These are phyloP conservation scores for Phytophthora brassicae DNA, from an alignment of 352 stramenopile genomes.

Conservation along the genomic window DNA sequence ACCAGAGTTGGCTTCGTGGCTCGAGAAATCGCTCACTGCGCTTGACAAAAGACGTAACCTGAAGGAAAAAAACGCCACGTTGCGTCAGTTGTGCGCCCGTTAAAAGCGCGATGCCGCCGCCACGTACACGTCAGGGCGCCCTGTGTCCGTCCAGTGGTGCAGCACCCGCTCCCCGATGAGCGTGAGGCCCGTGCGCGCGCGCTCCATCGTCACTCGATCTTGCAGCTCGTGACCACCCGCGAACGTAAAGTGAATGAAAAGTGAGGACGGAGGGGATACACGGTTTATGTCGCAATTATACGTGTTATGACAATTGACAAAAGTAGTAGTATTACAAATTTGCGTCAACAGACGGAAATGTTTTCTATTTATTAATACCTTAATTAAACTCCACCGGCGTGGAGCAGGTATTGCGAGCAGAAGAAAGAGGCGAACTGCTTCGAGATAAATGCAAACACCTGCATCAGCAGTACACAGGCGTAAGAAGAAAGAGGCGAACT, in stretches of 20 bases:
- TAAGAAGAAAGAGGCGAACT: conserved; percentile 77
- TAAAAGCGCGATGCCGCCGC: not conserved
- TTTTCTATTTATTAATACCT: too few species aligned
- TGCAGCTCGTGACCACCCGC: conserved; percentile 12
- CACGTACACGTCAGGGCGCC: conserved; percentile 57
- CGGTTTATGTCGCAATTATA: not conserved
- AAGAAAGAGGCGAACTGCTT: conserved; percentile 72
- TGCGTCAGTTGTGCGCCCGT: conserved; percentile 10
- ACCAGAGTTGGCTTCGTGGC: conserved; percentile 33
- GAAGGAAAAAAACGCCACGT: not conserved
- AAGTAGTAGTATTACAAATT: too few species aligned
- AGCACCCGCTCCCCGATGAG: conserved; percentile 61
- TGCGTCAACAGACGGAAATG: too few species aligned
- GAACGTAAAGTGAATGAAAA: not conserved
- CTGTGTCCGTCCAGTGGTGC: conserved; percentile 67
- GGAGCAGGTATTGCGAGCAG: conserved; percentile 67
- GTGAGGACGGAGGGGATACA: not conserved
- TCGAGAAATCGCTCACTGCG: conserved; percentile 40
- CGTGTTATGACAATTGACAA: not conserved
- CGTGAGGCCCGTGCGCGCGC: conserved; percentile 26
- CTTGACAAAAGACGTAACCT: conserved; percentile 44
- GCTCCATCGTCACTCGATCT: conserved; percentile 34
- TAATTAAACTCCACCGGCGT: conserved; percentile 19
- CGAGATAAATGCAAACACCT: conserved; percentile 56
- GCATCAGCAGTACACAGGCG: conserved; percentile 52